These are phyloP conservation scores for Singerocomus inundabilis DNA, from an alignment of 1,284 basidiomycete species.

Conservation along the genomic window DNA sequence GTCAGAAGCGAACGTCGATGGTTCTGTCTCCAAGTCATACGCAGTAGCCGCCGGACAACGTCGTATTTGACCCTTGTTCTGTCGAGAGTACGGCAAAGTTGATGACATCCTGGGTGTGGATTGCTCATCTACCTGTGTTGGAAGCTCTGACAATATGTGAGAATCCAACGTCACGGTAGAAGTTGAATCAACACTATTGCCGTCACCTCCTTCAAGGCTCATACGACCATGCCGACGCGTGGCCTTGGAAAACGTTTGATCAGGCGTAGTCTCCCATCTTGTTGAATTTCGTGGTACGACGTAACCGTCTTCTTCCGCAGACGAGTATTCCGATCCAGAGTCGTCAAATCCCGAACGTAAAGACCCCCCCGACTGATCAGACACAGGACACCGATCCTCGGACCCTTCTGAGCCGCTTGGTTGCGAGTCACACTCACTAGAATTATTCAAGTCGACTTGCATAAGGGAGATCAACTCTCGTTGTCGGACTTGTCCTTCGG, in stretches of 20 bases:
- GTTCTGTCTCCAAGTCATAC: conserved; percentile 8
- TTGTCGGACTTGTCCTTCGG: conserved; percentile 17
- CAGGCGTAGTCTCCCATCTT: conserved; percentile 7
- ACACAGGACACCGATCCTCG: conserved; percentile 12
- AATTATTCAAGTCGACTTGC: conserved; percentile 7
- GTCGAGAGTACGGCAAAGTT: conserved; percentile 6
- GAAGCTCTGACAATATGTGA: conserved; percentile 16
- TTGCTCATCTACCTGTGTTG: conserved; percentile 15
- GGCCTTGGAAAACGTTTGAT: conserved; percentile 2
- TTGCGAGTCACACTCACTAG: conserved; percentile 25
- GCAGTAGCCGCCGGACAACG: background rate
- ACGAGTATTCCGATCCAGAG: conserved; percentile 33
- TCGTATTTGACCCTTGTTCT: conserved; percentile 1
- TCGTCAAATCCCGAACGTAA: conserved; percentile 24
- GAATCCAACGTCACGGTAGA: background rate
- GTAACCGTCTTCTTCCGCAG: conserved; percentile 19
- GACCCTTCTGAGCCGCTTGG: conserved; percentile 17
- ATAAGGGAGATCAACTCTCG: conserved; percentile 21
- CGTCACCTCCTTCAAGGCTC: background rate
- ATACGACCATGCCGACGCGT: conserved; percentile 7
- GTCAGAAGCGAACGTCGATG: conserved; percentile 17
- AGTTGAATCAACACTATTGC: conserved; percentile 16
- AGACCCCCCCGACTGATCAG: conserved; percentile 23
- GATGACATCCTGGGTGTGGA: conserved; percentile 19
- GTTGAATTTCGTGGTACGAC: conserved; percentile 3